phyloP scores from a whole-genome alignment of 805 yeast species.

The Ogataea paraovalis region DNA sequence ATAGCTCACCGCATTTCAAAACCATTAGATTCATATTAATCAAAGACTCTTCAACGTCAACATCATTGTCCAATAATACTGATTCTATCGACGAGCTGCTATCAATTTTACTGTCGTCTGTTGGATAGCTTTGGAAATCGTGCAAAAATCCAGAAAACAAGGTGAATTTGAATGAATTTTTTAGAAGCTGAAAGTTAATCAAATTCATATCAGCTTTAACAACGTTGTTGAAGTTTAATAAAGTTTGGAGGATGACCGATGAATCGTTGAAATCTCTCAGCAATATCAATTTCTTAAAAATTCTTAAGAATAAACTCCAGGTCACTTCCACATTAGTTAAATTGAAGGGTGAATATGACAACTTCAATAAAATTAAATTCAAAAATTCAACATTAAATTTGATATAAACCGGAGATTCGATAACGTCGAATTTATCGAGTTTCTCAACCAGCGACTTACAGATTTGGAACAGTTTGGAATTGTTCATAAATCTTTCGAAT shows the following conservation, averaged over 20 bases:
- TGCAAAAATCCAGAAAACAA: slow-evolving; percentile 1
- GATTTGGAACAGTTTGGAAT: slow-evolving; percentile 6
- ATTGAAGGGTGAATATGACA: slow-evolving; percentile 10
- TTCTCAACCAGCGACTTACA: slow-evolving; percentile 7
- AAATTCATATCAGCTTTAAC: slow-evolving; percentile 3
- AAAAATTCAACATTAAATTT: slow-evolving; percentile 24
- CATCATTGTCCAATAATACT: not conserved
- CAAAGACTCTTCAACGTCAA: not conserved
- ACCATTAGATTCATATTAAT: not conserved
- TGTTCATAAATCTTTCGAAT: slow-evolving; percentile 8
- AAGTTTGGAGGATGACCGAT: slow-evolving; percentile 8
- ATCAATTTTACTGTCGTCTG: not conserved
- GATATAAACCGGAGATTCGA: slow-evolving; percentile 18
- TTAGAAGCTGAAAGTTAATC: not conserved
- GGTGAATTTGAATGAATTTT: slow-evolving; percentile 5
- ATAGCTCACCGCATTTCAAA: not conserved
- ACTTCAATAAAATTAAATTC: slow-evolving; percentile 9
- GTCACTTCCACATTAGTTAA: not conserved
- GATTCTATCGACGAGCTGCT: not conserved
- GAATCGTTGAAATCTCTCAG: slow-evolving; percentile 14
- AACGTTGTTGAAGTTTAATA: slow-evolving; percentile 7
- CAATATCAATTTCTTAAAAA: slow-evolving; percentile 10
- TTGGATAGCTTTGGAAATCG: slow-evolving; percentile 1
- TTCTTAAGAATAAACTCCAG: slow-evolving; percentile 3
- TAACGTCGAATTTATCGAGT: slow-evolving; percentile 7